Evolutionary conservation across 345 rosid species (phyloP), one percentile per base, ranked within the genome.

Genomic region (Citrus unshiu): DNA sequence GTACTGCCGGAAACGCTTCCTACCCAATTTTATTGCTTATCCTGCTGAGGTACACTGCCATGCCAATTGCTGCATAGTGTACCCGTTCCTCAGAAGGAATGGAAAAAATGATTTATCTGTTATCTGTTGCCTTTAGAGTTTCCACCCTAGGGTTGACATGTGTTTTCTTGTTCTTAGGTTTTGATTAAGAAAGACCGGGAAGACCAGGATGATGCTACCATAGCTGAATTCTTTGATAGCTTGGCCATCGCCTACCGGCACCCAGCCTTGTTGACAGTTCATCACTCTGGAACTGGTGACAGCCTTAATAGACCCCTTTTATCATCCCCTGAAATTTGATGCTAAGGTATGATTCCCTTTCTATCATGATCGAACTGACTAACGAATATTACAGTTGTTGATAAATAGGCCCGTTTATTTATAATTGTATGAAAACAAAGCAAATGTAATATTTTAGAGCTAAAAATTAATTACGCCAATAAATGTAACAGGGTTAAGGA

Each of bases 1-100:
- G 88, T 95, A 93, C 87, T 95, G 99, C 85, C 92, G 97, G 74
- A 95, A 92, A 85, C 91, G 99, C 78, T 95, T 95, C 91, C 87
- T 89, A 68, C 99, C 99, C 73, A 86, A 86, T 75, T 95, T 93
- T 75, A 77, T 79, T 30, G 85, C 93, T 62, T 90, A 92, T 88
- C 82, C 99, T 64, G 95, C 99, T 22, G 99, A 93, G 97, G 99
- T 93, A 87, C 13, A 19, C 66, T 29, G 25, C 9, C 68, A 2
- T 76, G 16, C 69, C 74, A 62, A 54, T 30, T 69, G 10, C 37
- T 32, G 22, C 18, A 46, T 46, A 46, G 16, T 13, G 16, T n/a
- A 46, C 56, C 22, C n/a, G 8, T 30, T 63, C 51, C 61, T 29
- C 13, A 34, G 22, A 25, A 37, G 75, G n/a, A 24, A 22, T 8